Evolutionary conservation across 2,329 filamentous ascomycete genomes (phyloP), one percentile per base, ranked within the genome.

Genomic region (Sporothrix curviconia): DNA sequence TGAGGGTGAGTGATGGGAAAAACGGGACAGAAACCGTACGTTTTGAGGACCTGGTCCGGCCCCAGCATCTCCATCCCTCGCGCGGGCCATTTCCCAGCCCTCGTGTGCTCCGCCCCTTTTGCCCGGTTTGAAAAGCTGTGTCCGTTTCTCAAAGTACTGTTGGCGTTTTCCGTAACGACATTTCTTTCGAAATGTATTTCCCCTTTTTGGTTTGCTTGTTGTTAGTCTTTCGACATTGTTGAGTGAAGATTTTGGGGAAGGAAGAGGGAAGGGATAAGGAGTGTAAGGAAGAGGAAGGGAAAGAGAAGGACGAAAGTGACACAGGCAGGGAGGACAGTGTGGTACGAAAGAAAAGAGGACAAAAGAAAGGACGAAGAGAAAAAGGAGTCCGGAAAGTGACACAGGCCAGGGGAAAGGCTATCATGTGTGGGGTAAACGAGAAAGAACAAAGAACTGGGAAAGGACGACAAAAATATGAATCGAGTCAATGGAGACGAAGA

Each of bases 1-100:
- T n/a, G n/a, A n/a, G n/a, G n/a, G n/a, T n/a, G n/a, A n/a, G n/a
- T n/a, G n/a, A n/a, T n/a, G n/a, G n/a, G n/a, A n/a, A 11, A 40
- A 30, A 34, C 15, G 1, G 8, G 17, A 6, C 8, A 3, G 22
- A 30, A 34, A 5, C 6, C 36, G 32, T 5, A 39, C 7, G 7
- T 14, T 37, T 65, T 64, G 28, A 65, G 32, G 30, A 64, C 63
- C 40, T 64, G 63, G 9, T 28, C 56, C 7, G 61, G 61, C 3
- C 63, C 63, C 1, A 65, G 61, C 56, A 62, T 66, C 40, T 60
- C 56, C 69, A 72, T 72, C 59, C 72, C 70, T 22, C 64, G 62
- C 28, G 66, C 62, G 61, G n/a, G n/a, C n/a, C n/a, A n/a, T n/a
- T n/a, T n/a, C n/a, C n/a, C n/a, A n/a, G n/a, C n/a, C n/a, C n/a